phyloP scores from a whole-genome alignment of 345 rosid species.

The Eucalyptus polybractea region DNA sequence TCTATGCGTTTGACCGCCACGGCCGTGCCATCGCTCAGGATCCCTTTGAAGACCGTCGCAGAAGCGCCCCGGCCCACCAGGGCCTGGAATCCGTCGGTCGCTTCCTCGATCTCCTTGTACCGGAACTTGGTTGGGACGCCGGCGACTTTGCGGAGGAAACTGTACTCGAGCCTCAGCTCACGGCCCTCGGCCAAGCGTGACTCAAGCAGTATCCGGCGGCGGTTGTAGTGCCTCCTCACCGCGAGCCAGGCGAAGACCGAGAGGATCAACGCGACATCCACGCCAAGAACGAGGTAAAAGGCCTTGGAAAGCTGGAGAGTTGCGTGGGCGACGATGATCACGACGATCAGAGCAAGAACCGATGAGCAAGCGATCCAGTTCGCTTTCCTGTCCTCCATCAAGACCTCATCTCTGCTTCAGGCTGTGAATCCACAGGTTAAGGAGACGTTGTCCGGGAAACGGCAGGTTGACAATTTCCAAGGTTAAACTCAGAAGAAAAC shows the following conservation, averaged over 20 bases:
- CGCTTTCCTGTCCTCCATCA: conserved; percentile 75
- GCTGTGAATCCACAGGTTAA: not conserved
- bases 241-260: conserved; percentile 30
- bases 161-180: conserved; percentile 75
- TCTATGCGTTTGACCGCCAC: conserved; percentile 64
- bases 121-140: conserved; percentile 63
- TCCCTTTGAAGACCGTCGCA: conserved; percentile 54
- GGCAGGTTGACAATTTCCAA: not conserved
- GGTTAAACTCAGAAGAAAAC: not conserved
- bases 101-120: conserved; percentile 63
- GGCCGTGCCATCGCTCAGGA: conserved; percentile 30
- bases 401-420: not conserved
- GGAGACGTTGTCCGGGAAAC: not conserved
- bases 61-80: conserved; percentile 57
- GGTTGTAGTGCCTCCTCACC: conserved; percentile 31
- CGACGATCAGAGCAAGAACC: conserved; percentile 12
- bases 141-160: conserved; percentile 76
- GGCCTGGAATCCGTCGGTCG: conserved; percentile 49
- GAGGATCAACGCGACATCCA: conserved; percentile 44
- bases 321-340: conserved; percentile 29
- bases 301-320: conserved; percentile 44
- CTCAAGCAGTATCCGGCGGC: conserved; percentile 24
- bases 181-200: conserved; percentile 38
- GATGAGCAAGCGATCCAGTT: conserved; percentile 18
- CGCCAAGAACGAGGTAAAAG: conserved; percentile 58